phyloP scores from a whole-genome alignment of 108 stramenopile genomes.

The Epithemia pelagica region DNA sequence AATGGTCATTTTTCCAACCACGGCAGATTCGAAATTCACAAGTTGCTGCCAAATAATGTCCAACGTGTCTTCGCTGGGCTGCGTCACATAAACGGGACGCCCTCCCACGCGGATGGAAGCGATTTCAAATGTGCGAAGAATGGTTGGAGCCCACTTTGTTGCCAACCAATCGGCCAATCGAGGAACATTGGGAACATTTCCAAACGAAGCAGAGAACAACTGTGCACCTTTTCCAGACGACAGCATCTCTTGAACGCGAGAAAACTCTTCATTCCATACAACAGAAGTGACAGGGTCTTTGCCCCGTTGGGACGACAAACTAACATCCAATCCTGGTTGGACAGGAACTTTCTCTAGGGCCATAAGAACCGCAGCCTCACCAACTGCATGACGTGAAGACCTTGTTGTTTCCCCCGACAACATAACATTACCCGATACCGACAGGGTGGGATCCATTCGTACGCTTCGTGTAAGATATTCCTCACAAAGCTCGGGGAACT shows the following conservation, averaged over 20 bases:
- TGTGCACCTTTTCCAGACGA: constrained; percentile 25
- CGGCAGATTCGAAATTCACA: constrained; percentile 52
- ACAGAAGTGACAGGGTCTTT: constrained; percentile 35
- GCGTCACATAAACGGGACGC: constrained; percentile 58
- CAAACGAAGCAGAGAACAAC: constrained; percentile 52
- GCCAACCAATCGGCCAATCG: constrained; percentile 76
- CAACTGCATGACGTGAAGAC: constrained; percentile 57
- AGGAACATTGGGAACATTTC: constrained; percentile 45
- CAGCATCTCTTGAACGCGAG: constrained; percentile 29
- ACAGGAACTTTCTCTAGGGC: constrained; percentile 22
- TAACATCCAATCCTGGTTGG: constrained; percentile 30
- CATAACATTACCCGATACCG: constrained; percentile 47
- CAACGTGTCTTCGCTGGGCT: constrained; percentile 29
- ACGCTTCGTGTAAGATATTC: constrained; percentile 70
- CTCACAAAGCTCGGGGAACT: constrained; percentile 60
- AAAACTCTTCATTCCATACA: constrained; percentile 60
- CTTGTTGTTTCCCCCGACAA: constrained; percentile 20
- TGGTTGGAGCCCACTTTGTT: constrained; percentile 80
- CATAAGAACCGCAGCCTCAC: constrained; percentile 52
- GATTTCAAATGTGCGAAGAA: constrained; percentile 74
- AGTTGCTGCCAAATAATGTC: constrained; percentile 79
- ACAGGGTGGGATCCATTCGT: constrained; percentile 57
- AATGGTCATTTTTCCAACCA: constrained; percentile 61
- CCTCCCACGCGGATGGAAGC: constrained; percentile 70
- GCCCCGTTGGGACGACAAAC: constrained; percentile 55